These are phyloP conservation scores for Nakazawaea pomicola DNA, from an alignment of 805 yeast species.

Conservation along the genomic window DNA sequence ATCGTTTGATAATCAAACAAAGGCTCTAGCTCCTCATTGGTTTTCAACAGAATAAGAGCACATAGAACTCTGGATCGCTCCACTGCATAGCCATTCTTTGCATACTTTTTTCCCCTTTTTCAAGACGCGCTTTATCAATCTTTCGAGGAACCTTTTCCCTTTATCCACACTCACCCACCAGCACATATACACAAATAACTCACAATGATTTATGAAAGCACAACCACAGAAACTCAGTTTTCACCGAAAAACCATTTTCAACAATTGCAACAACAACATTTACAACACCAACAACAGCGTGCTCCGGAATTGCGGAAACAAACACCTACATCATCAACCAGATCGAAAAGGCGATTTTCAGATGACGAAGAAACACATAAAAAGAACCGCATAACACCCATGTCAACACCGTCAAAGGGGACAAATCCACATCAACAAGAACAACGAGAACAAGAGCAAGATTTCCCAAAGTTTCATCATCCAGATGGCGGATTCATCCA, in stretches of 20 bases:
- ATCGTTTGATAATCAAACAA: too few species aligned
- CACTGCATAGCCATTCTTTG: too few species aligned
- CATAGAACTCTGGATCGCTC: too few species aligned
- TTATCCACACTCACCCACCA: neutral
- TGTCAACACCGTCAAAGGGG: slow-evolving; percentile 6
- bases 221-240: neutral
- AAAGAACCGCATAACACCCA: slow-evolving; percentile 16
- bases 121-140: too few species aligned
- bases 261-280: neutral
- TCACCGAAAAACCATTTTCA: neutral
- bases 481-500: slow-evolving; percentile 61
- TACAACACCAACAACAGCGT: neutral
- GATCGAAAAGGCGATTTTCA: slow-evolving; percentile 32
- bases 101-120: too few species aligned
- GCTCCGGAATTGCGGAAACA: neutral
- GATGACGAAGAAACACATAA: slow-evolving; percentile 26
- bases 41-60: too few species aligned
- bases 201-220: neutral
- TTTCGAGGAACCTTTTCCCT: neutral
- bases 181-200: neutral
- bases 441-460: slow-evolving; percentile 28
- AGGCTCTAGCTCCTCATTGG: too few species aligned
- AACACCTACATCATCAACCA: slow-evolving; percentile 14
- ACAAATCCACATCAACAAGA: slow-evolving; percentile 19
- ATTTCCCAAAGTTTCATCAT: slow-evolving; percentile 53